Evolutionary conservation across 148 eudicot genomes (phyloP).

Genomic region (Diospyros lotus): DNA sequence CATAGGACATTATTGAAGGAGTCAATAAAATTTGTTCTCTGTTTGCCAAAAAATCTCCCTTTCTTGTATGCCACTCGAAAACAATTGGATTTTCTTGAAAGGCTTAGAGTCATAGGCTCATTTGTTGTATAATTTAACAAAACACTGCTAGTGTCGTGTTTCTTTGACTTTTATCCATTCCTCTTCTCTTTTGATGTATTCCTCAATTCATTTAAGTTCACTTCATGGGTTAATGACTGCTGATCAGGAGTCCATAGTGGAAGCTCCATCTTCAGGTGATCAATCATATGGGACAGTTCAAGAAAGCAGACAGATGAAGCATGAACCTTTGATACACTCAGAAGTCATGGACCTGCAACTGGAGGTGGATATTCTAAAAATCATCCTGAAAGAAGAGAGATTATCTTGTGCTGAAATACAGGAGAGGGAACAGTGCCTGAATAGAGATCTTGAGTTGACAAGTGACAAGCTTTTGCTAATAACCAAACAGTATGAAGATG

Average conservation of each 20-base stretch:
- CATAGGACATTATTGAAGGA: neutral
- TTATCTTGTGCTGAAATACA: slow-evolving; percentile 32
- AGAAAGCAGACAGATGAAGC: slow-evolving; percentile 19
- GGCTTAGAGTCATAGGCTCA: no score
- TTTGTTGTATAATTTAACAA: neutral
- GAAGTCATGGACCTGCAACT: slow-evolving; percentile 75
- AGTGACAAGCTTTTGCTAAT: slow-evolving; percentile 36
- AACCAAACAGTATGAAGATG: slow-evolving; percentile 47
- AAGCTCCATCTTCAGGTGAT: slow-evolving; percentile 30
- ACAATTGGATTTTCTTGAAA: neutral
- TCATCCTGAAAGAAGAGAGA: slow-evolving; percentile 82
- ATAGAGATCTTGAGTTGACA: slow-evolving; percentile 48
- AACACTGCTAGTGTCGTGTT: neutral
- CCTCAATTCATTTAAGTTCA: neutral
- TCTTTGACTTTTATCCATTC: neutral
- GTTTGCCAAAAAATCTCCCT: neutral
- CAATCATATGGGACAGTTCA: slow-evolving; percentile 17
- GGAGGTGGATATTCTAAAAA: slow-evolving; percentile 78
- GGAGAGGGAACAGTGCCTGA: slow-evolving; percentile 36
- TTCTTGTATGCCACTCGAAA: neutral
- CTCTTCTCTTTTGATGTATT: neutral
- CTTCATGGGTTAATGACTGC: slow-evolving; percentile 2
- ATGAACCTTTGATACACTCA: slow-evolving; percentile 21
- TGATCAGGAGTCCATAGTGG: slow-evolving; percentile 47
- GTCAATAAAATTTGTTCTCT: neutral